Evolutionary conservation across 495 filamentous ascomycete species (phyloP).

Genomic region (Tuber microsphaerosporum): DNA sequence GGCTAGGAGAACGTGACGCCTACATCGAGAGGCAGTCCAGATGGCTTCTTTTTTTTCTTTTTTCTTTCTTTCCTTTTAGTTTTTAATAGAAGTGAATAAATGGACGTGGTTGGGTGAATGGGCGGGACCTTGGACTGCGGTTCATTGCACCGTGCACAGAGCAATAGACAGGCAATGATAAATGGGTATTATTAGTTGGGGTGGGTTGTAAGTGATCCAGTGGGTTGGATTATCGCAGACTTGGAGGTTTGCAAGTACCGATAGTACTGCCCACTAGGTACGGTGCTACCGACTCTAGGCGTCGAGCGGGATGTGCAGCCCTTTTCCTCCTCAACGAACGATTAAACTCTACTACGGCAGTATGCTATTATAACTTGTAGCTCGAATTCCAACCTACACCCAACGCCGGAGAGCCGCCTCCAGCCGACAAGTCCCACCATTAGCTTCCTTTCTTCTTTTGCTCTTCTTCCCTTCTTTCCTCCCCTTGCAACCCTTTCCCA

Average conservation of each 20-base stretch:
- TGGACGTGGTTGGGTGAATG: neutral
- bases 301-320: constrained; percentile 12
- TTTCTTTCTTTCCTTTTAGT: neutral
- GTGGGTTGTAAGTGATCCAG: neutral
- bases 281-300: constrained; percentile 1
- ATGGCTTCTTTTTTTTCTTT: neutral
- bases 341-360: neutral
- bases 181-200: neutral
- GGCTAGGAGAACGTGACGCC: neutral
- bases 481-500: constrained; percentile 3
- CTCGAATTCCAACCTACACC: constrained; percentile 10
- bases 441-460: constrained; percentile 11
- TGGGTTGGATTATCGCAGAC: neutral
- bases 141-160: neutral
- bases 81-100: neutral
- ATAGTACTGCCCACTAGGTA: neutral
- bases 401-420: constrained; percentile 15
- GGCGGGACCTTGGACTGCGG: neutral
- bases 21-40: neutral
- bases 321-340: neutral
- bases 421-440: constrained; percentile 21
- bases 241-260: neutral
- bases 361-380: neutral
- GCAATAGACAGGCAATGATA: neutral
- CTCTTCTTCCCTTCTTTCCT: constrained; percentile 7